These are phyloP conservation scores for Leptographium procerum DNA, from an alignment of 2,329 filamentous ascomycete species.

Conservation along the genomic window DNA sequence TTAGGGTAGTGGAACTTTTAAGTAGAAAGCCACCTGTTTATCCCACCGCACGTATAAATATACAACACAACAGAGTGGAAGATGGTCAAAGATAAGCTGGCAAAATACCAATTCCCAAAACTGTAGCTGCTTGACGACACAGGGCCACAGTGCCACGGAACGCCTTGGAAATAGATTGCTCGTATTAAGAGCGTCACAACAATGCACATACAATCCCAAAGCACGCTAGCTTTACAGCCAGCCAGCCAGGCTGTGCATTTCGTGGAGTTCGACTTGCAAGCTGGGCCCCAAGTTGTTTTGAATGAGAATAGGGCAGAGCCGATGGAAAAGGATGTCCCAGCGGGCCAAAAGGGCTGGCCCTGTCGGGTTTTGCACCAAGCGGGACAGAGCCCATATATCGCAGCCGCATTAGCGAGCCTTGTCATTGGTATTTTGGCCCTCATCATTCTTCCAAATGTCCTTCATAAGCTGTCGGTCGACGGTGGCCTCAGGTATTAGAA, in stretches of 20 bases:
- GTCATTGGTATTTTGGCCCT: conserved; percentile 4
- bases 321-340: neutral
- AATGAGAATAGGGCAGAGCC: neutral
- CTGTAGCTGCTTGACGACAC: too few species aligned
- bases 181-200: too few species aligned
- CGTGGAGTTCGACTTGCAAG: conserved; percentile 4
- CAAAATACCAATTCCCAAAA: too few species aligned
- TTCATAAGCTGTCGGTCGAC: conserved; percentile 3
- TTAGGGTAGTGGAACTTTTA: too few species aligned
- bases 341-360: neutral
- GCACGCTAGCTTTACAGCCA: neutral
- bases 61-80: too few species aligned
- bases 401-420: neutral
- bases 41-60: too few species aligned
- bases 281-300: neutral
- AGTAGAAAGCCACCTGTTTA: too few species aligned
- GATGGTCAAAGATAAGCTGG: too few species aligned
- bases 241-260: neutral
- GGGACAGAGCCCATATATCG: conserved; percentile 6
- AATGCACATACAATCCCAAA: neutral
- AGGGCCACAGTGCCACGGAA: too few species aligned
- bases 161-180: too few species aligned
- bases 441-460: conserved; percentile 5
- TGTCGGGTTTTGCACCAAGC: neutral
- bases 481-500: neutral